Percentiles rank a stretch among this genome's conserved stretches.
Conservation (phyloP, 2,329 filamentous ascomycete genomes). For the Daldinia eschscholtzii region DNA sequence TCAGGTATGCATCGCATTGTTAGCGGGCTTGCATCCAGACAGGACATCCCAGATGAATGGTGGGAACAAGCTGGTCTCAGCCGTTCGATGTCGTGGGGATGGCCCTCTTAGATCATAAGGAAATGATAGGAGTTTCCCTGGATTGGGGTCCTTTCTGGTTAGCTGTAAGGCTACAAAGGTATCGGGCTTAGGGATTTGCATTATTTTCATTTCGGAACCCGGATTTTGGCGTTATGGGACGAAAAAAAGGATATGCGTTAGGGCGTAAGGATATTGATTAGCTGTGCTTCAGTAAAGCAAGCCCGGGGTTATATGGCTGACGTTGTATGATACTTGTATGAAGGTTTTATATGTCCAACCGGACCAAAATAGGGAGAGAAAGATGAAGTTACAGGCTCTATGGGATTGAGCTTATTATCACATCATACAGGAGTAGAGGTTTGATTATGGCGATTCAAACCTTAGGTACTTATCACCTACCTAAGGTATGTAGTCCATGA, state of each 20-base stretch:
- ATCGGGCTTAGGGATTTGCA: not conserved
- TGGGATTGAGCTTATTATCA: not conserved
- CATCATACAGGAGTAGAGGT: not conserved
- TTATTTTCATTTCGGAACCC: not conserved
- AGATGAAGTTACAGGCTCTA: not conserved
- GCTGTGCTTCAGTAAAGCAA: not conserved
- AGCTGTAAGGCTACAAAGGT: not conserved
- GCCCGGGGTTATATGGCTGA: conserved; percentile 6
- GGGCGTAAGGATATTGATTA: not conserved
- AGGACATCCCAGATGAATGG: conserved; percentile 86
- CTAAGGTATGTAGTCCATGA: not conserved
- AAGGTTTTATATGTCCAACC: not conserved
- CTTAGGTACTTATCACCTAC: no score
- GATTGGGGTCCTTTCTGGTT: no score
- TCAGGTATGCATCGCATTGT: conserved; percentile 80
- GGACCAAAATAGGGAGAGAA: not conserved
- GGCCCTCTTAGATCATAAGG: not conserved
- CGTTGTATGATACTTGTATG: conserved; percentile 18
- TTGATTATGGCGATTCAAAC: not conserved
- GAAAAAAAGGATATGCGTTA: conserved; percentile 13
- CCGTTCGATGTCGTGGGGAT: conserved; percentile 63
- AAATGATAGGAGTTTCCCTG: not conserved
- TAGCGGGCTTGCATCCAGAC: conserved; percentile 74
- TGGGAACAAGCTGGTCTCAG: conserved; percentile 79
- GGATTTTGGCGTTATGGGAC: conserved; percentile 18